Conservation (phyloP, 148 eudicot genomes). For the Fagopyrum homotropicum region DNA sequence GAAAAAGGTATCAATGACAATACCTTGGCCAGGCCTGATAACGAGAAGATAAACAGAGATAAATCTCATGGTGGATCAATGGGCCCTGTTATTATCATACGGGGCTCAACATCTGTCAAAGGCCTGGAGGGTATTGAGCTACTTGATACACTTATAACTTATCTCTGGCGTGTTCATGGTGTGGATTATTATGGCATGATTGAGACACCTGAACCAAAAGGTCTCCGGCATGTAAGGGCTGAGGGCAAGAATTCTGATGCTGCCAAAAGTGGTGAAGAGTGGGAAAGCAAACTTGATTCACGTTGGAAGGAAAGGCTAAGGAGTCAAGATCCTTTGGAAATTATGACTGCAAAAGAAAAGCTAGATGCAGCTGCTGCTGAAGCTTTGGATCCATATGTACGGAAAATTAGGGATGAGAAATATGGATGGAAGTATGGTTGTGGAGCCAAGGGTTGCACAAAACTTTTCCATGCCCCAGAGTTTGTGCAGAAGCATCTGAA, state of each 20-base stretch:
- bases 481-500: slow-evolving; percentile 96
- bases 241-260: slow-evolving; percentile 61
- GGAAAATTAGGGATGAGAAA: slow-evolving; percentile 97
- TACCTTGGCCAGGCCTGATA: slow-evolving; percentile 63
- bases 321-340: slow-evolving; percentile 76
- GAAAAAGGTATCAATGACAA: slow-evolving; percentile 93
- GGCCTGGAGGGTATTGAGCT: slow-evolving; percentile 96
- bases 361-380: slow-evolving; percentile 90
- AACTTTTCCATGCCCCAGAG: slow-evolving; percentile 97
- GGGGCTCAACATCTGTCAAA: slow-evolving; percentile 70
- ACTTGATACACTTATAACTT: slow-evolving; percentile 82
- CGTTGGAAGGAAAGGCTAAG: slow-evolving; percentile 84
- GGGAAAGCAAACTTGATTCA: slow-evolving; percentile 86
- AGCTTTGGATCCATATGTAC: slow-evolving; percentile 79
- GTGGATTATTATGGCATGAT: slow-evolving; percentile 84
- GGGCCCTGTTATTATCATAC: slow-evolving; percentile 81
- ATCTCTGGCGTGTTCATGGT: slow-evolving; percentile 98
- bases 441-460: slow-evolving; percentile 99
- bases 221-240: slow-evolving; percentile 76
- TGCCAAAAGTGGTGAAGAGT: slow-evolving; percentile 45
- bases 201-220: slow-evolving; percentile 78
- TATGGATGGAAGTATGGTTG: slow-evolving; percentile 99
- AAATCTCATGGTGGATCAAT: slow-evolving; percentile 71
- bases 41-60: slow-evolving; percentile 35
- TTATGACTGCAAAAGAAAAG: slow-evolving; percentile 94